Evolutionary conservation across 2,329 filamentous ascomycete species (phyloP).

Genomic region (Beauveria scarabaeidicola): DNA sequence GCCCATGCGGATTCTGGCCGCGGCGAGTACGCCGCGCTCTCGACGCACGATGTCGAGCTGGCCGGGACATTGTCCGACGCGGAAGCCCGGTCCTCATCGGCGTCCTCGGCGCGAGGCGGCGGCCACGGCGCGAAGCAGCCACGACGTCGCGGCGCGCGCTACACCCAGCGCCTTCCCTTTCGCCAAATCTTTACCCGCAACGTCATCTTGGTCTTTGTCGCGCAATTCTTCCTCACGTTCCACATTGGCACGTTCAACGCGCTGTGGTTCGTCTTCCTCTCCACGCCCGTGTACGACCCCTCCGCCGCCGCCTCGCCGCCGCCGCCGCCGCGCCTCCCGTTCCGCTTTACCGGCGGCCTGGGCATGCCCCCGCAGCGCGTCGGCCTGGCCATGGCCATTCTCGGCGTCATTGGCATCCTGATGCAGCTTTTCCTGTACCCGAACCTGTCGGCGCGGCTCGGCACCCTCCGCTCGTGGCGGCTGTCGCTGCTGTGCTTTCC

Average conservation of each 20-base stretch:
- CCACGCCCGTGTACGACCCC: conserved; percentile 54
- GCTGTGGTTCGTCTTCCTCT: conserved; percentile 69
- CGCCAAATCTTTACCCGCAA: conserved; percentile 47
- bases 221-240: conserved; percentile 61
- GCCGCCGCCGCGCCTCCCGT: conserved; percentile 32
- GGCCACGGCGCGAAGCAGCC: background rate
- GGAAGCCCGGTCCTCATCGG: background rate
- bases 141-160: conserved; percentile 22
- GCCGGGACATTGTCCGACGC: conserved; percentile 2
- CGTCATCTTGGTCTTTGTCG: conserved; percentile 46
- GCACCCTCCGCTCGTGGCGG: conserved; percentile 60
- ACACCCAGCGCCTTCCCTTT: conserved; percentile 42
- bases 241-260: conserved; percentile 71
- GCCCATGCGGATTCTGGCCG: background rate
- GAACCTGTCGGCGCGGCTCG: conserved; percentile 54
- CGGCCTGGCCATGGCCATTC: conserved; percentile 68
- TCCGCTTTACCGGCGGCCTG: conserved; percentile 65
- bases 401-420: conserved; percentile 66
- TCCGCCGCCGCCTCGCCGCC: conserved; percentile 21
- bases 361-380: conserved; percentile 64
- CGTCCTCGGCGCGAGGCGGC: background rate
- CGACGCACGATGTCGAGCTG: conserved; percentile 18
- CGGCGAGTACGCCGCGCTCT: conserved; percentile 18
- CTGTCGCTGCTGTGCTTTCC: conserved; percentile 64
- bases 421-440: conserved; percentile 59